Evolutionary conservation across 805 yeast genomes (phyloP).

Genomic region (Ogataea methylovora): DNA sequence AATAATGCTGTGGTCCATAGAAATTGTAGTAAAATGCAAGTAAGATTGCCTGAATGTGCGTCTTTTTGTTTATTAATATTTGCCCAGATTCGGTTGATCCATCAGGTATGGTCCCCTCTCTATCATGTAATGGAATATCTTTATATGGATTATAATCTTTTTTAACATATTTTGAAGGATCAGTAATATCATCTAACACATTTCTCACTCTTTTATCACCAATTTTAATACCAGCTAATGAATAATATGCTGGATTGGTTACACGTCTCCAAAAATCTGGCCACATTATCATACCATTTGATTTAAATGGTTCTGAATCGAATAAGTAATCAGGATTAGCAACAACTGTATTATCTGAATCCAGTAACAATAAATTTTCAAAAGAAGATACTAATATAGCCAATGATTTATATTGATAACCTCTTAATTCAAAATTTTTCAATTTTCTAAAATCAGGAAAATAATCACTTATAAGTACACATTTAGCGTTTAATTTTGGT

Average conservation of each 20-base stretch:
- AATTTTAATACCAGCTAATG: slow-evolving; percentile 32
- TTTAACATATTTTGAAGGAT: slow-evolving; percentile 10
- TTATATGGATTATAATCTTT: slow-evolving; percentile 5
- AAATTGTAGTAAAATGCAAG: slow-evolving; percentile 46
- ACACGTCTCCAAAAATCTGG: slow-evolving; percentile 56
- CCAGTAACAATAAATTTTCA: slow-evolving; percentile 43
- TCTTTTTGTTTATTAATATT: slow-evolving; percentile 38
- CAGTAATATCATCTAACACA: slow-evolving; percentile 22
- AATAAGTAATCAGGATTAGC: slow-evolving; percentile 46
- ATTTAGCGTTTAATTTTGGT: slow-evolving; percentile 47
- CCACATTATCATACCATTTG: slow-evolving; percentile 47
- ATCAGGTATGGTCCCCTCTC: slow-evolving; percentile 45
- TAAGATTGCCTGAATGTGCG: slow-evolving; percentile 39
- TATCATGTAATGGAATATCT: slow-evolving; percentile 40
- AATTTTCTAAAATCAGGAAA: slow-evolving; percentile 30
- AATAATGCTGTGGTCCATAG: slow-evolving; percentile 42
- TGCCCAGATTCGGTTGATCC: slow-evolving; percentile 53
- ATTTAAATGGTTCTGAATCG: slow-evolving; percentile 43
- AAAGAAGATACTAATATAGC: slow-evolving; percentile 45
- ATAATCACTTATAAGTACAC: slow-evolving; percentile 46
- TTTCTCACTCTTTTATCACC: slow-evolving; percentile 25
- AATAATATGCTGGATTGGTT: slow-evolving; percentile 42
- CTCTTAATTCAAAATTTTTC: slow-evolving; percentile 30
- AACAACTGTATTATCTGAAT: slow-evolving; percentile 46
- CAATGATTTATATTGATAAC: slow-evolving; percentile 41